Percentiles rank a stretch among this genome's conserved stretches.
Conservation (phyloP, 257 asterid species). For the Phtheirospermum japonicum region DNA sequence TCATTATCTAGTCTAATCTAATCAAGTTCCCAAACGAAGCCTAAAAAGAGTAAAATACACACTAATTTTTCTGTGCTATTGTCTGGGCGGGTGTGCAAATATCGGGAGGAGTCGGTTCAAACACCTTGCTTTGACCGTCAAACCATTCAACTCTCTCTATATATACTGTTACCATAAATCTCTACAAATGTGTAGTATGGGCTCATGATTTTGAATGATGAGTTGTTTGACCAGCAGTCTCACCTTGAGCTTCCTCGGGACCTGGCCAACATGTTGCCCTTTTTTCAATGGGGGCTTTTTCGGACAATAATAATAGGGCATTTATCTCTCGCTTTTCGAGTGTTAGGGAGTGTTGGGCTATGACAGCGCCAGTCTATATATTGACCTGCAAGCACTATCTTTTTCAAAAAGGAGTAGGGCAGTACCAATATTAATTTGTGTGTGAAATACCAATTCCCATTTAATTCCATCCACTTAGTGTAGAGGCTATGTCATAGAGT, state of each 20-base stretch:
- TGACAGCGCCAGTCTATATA: conserved; percentile 2
- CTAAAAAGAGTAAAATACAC: too few species aligned
- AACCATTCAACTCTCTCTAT: too few species aligned
- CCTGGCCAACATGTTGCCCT: too few species aligned
- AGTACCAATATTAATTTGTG: neutral
- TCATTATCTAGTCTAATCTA: too few species aligned
- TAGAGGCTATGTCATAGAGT: too few species aligned
- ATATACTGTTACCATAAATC: neutral
- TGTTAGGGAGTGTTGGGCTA: conserved; percentile 20
- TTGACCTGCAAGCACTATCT: conserved; percentile 1
- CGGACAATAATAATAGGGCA: neutral
- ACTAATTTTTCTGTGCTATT: neutral
- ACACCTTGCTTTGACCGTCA: conserved; percentile 25
- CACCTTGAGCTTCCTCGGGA: too few species aligned
- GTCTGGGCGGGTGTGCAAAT: conserved; percentile 5
- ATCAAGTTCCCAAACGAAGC: too few species aligned
- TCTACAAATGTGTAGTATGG: conserved; percentile 1
- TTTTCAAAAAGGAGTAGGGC: neutral
- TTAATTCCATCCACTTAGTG: too few species aligned
- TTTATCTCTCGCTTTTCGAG: conserved; percentile 4
- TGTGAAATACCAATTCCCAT: neutral
- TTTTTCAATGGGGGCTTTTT: neutral
- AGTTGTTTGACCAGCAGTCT: conserved; percentile 33
- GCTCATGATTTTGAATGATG: conserved; percentile 28
- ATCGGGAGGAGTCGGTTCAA: conserved; percentile 1